phyloP scores from a whole-genome alignment of 495 filamentous ascomycete species.

The Neurospora sp. region DNA sequence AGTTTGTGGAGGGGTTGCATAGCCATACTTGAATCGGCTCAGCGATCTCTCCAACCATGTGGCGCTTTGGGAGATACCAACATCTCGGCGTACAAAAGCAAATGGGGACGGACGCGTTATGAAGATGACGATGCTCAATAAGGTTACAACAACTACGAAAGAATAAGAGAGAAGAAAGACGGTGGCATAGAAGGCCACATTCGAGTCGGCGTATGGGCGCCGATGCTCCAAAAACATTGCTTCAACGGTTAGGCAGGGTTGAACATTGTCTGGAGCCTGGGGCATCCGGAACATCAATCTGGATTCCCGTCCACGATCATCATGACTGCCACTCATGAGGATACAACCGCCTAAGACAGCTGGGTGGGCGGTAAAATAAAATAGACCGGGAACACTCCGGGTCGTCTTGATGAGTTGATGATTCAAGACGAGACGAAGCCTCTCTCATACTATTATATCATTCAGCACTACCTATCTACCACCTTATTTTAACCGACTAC shows the following conservation, averaged over 20 bases:
- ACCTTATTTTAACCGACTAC: neutral
- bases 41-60: neutral
- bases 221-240: neutral
- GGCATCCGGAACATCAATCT: neutral
- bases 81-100: neutral
- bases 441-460: neutral
- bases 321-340: neutral
- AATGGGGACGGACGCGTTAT: neutral
- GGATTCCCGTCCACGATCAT: neutral
- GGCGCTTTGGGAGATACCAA: neutral
- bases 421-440: neutral
- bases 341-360: neutral
- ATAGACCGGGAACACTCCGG: neutral
- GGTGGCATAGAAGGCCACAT: neutral
- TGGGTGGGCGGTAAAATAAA: neutral
- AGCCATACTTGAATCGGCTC: neutral
- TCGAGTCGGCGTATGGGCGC: neutral
- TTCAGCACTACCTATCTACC: neutral
- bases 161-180: neutral
- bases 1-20: neutral
- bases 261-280: neutral
- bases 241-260: neutral
- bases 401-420: neutral
- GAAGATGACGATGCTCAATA: neutral
- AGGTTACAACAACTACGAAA: neutral